Evolutionary conservation across 2,329 filamentous ascomycete species (phyloP).

Genomic region (Aaosphaeria pasadenensis): DNA sequence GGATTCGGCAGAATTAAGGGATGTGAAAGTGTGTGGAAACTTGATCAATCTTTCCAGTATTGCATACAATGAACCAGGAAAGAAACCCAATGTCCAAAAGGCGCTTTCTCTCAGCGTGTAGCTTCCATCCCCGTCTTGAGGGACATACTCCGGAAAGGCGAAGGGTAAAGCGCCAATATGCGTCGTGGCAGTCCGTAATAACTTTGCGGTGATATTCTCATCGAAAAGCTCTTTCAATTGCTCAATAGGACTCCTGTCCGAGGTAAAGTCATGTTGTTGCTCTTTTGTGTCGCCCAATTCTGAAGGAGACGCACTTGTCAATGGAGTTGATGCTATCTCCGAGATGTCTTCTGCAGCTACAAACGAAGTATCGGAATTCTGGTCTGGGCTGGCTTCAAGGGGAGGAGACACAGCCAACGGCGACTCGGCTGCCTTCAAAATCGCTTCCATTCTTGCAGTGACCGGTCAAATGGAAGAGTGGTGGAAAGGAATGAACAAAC

Average conservation of each 20-base stretch:
- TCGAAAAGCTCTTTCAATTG: conserved; percentile 10
- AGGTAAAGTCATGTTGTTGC: not conserved
- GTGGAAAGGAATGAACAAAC: too few species aligned
- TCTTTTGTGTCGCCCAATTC: conserved; percentile 3
- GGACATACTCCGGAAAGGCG: conserved; percentile 15
- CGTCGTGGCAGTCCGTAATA: conserved; percentile 12
- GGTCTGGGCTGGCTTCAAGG: too few species aligned
- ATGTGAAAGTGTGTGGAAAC: conserved; percentile 14
- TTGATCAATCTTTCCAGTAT: conserved; percentile 18
- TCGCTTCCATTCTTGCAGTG: too few species aligned
- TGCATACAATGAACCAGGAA: not conserved
- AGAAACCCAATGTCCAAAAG: conserved; percentile 36
- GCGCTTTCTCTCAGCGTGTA: conserved; percentile 42
- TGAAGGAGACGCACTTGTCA: conserved; percentile 11
- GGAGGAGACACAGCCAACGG: too few species aligned
- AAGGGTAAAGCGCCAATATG: conserved; percentile 9
- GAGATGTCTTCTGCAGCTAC: conserved; percentile 2
- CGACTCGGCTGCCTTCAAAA: too few species aligned
- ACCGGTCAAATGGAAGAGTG: too few species aligned
- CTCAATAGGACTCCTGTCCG: not conserved
- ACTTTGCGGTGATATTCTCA: conserved; percentile 17
- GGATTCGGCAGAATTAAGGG: not conserved
- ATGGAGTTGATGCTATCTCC: conserved; percentile 4
- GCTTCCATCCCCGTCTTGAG: conserved; percentile 13
- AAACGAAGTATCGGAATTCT: too few species aligned